Evolutionary conservation across 1,139 yeast species (phyloP).

Genomic region (Geotrichum histeridarum): DNA sequence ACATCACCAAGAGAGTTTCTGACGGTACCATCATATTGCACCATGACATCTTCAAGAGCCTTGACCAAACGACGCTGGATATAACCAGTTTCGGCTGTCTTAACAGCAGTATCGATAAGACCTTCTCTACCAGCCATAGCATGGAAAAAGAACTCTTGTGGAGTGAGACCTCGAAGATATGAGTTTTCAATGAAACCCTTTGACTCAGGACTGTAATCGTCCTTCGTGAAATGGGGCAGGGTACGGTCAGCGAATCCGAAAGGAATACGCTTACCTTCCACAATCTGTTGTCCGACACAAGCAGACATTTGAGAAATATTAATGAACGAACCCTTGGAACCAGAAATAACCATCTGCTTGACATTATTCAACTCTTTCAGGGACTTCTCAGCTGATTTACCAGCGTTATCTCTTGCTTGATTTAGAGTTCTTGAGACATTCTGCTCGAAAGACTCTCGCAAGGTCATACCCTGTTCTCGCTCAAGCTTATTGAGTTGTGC

Average conservation of each 20-base stretch:
- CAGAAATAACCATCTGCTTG: conserved; percentile 98
- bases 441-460: conserved; percentile 96
- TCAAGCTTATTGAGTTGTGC: conserved; percentile 85
- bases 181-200: conserved; percentile 98
- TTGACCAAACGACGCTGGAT: conserved; percentile 98
- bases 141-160: conserved; percentile 98
- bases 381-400: conserved; percentile 96
- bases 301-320: conserved; percentile 99
- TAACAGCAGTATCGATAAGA: conserved; percentile 96
- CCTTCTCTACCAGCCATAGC: conserved; percentile 99
- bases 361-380: conserved; percentile 92
- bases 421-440: conserved; percentile 91
- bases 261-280: conserved; percentile 98
- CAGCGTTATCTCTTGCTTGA: conserved; percentile 98
- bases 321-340: conserved; percentile 98
- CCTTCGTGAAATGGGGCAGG: conserved; percentile 95
- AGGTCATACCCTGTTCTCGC: conserved; percentile 99
- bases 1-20: conserved; percentile 96
- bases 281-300: conserved; percentile 99
- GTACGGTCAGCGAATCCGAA: conserved; percentile 96
- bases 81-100: conserved; percentile 98
- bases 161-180: conserved; percentile 93
- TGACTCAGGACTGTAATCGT: conserved; percentile 96
- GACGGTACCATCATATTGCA: conserved; percentile 96
- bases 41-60: conserved; percentile 98